A percentile compares a stretch with the other conserved stretches of the same genome.
phyloP scores from a whole-genome alignment of 495 filamentous ascomycete species.

The Delitschia confertaspora region DNA sequence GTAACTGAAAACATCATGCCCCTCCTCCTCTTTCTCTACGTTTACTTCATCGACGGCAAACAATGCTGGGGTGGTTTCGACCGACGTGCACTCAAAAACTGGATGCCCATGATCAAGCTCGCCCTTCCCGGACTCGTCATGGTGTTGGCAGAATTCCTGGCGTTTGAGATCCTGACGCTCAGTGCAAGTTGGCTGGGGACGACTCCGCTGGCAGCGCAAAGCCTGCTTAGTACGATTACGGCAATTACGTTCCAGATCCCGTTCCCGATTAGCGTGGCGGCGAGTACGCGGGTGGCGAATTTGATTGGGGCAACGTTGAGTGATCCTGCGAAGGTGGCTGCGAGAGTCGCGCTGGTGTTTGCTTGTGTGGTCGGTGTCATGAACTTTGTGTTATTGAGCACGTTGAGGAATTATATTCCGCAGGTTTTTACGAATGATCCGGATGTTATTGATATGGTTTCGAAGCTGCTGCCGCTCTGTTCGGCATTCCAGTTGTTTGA shows the following conservation, averaged over 20 bases:
- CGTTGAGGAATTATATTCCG: conserved; percentile 59
- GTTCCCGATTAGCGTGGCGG: conserved; percentile 36
- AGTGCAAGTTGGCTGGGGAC: conserved; percentile 41
- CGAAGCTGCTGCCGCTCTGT: conserved; percentile 62
- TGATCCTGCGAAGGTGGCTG: conserved; percentile 33
- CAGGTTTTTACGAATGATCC: conserved; percentile 69
- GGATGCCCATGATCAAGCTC: conserved; percentile 78
- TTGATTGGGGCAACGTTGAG: conserved; percentile 35
- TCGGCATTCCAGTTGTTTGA: conserved; percentile 88
- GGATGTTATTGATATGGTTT: conserved; percentile 69
- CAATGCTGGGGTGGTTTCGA: conserved; percentile 80
- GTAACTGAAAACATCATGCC: conserved; percentile 79
- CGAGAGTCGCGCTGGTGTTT: conserved; percentile 44
- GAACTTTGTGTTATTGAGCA: conserved; percentile 59
- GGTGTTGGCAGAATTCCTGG: conserved; percentile 83
- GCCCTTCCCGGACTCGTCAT: conserved; percentile 80
- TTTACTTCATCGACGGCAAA: conserved; percentile 45
- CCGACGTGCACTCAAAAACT: conserved; percentile 60
- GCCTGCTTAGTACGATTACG: conserved; percentile 46
- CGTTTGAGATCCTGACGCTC: conserved; percentile 50
- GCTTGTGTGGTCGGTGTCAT: conserved; percentile 63
- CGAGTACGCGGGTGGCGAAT: conserved; percentile 37
- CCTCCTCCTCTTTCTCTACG: conserved; percentile 62
- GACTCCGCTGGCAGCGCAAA: conserved; percentile 54
- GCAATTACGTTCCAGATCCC: conserved; percentile 36